A percentile compares a stretch with the other conserved stretches of the same genome.
phyloP scores from a whole-genome alignment of 2,329 filamentous ascomycete genomes.

The Colletotrichum sp. region DNA sequence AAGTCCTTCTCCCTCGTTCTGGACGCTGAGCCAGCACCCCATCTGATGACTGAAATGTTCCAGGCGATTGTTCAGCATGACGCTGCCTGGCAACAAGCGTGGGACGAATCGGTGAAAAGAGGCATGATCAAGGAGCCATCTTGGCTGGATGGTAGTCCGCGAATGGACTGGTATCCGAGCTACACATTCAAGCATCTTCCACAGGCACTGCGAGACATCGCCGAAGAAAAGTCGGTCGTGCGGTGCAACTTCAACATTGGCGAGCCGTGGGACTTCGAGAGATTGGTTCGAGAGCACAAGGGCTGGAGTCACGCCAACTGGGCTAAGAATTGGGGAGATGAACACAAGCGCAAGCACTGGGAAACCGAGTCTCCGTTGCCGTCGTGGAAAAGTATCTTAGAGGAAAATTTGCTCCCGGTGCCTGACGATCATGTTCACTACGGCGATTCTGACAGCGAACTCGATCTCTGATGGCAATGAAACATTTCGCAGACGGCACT shows the following conservation, averaged over 20 bases:
- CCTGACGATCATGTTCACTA: neutral
- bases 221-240: neutral
- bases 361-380: neutral
- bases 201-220: neutral
- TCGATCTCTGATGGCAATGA: too few species aligned
- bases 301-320: neutral
- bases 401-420: neutral
- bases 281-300: neutral
- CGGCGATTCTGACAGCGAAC: too few species aligned
- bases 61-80: neutral
- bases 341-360: neutral
- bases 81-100: neutral
- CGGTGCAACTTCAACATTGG: conserved; percentile 4
- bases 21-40: neutral
- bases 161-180: neutral
- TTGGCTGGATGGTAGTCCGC: too few species aligned
- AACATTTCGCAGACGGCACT: too few species aligned
- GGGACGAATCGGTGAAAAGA: neutral
- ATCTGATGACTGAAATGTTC: neutral
- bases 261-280: neutral
- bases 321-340: neutral
- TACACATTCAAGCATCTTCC: neutral
- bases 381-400: neutral
- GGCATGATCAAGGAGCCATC: neutral
- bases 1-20: neutral